Conservation (phyloP, 1,139 yeast species). For the Tardiomyces digboiensis region DNA sequence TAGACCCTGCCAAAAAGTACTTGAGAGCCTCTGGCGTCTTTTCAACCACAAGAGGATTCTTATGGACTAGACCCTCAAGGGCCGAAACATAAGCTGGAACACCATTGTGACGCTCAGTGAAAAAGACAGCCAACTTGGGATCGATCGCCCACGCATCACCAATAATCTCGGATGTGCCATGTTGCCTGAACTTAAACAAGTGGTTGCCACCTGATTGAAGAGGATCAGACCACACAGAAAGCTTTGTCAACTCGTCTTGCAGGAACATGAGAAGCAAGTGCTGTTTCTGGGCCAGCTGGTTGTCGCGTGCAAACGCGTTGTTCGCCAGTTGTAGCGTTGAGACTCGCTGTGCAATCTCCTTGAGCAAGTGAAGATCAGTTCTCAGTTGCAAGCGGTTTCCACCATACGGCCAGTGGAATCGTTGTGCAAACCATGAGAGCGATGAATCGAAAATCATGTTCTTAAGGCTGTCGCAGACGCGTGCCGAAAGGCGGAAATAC, state of each 20-base stretch:
- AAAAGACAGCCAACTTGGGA: constrained; percentile 65
- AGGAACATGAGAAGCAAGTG: constrained; percentile 50
- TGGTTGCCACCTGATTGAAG: constrained; percentile 36
- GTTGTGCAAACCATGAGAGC: constrained; percentile 67
- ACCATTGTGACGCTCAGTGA: constrained; percentile 49
- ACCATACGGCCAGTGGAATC: constrained; percentile 72
- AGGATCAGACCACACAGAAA: constrained; percentile 77
- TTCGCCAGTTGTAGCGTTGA: constrained; percentile 3
- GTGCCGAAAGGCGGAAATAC: constrained; percentile 30
- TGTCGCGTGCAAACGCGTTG: background rate
- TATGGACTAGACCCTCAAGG: constrained; percentile 38
- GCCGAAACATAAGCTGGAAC: constrained; percentile 24
- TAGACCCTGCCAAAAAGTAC: constrained; percentile 20
- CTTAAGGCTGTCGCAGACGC: constrained; percentile 32
- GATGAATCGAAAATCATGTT: constrained; percentile 54
- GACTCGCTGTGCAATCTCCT: constrained; percentile 11
- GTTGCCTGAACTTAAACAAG: background rate
- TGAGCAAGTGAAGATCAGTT: constrained; percentile 54
- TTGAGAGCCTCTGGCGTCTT: constrained; percentile 57
- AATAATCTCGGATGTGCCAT: constrained; percentile 17
- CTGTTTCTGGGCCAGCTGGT: constrained; percentile 30
- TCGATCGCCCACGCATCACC: constrained; percentile 53
- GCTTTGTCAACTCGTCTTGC: constrained; percentile 63
- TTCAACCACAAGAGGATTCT: constrained; percentile 54
- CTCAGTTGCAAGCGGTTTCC: constrained; percentile 64